phyloP scores from a whole-genome alignment of 1,284 basidiomycete genomes.

The Heterobasidion occidentale region DNA sequence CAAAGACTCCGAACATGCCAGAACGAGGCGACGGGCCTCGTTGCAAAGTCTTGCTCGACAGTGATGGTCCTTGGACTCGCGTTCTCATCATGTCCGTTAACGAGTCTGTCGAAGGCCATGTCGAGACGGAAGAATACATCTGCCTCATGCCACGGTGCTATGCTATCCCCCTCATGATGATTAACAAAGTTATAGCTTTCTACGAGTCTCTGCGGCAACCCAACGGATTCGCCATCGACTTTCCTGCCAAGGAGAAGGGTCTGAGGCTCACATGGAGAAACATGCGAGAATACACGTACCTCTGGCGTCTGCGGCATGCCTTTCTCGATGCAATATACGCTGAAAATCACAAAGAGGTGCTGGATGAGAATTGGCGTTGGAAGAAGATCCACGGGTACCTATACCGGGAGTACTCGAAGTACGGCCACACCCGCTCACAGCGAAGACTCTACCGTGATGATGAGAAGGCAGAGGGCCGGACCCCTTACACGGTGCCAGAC shows the following conservation, averaged over 20 bases:
- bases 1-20: neutral
- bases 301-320: constrained; percentile 6
- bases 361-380: constrained; percentile 6
- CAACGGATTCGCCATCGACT: neutral
- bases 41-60: constrained; percentile 4
- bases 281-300: constrained; percentile 2
- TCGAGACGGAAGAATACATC: neutral
- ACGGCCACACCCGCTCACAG: constrained; percentile 4
- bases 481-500: constrained; percentile 4
- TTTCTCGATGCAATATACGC: constrained; percentile 7
- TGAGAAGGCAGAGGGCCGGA: neutral
- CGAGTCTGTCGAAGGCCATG: neutral
- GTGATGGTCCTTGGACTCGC: constrained; percentile 6
- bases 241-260: neutral
- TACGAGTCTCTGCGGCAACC: constrained; percentile 6
- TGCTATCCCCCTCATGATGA: constrained; percentile 7
- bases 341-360: neutral
- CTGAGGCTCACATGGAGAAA: neutral
- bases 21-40: neutral
- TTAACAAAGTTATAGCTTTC: constrained; percentile 7
- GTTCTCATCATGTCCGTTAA: constrained; percentile 4
- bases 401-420: constrained; percentile 6
- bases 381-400: constrained; percentile 6
- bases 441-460: constrained; percentile 1
- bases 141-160: constrained; percentile 8